Evolutionary conservation across 495 filamentous ascomycete genomes (phyloP).

Genomic region (Ramalina intermedia): DNA sequence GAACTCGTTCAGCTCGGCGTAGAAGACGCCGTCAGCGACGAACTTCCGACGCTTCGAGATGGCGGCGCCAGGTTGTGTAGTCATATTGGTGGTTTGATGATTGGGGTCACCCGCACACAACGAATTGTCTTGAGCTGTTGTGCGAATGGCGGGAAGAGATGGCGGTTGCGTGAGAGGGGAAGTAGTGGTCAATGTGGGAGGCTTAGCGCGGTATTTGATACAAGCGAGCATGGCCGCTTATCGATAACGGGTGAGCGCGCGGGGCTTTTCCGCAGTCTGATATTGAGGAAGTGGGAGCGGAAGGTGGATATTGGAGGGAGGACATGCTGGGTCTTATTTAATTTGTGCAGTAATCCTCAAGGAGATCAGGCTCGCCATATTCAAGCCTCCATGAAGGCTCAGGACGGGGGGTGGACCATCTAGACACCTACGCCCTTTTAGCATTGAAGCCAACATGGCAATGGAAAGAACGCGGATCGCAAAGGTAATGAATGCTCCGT

Average conservation of each 20-base stretch:
- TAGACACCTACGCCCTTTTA: neutral
- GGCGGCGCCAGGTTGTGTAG: conserved; percentile 46
- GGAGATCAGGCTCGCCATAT: neutral
- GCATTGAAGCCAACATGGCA: neutral
- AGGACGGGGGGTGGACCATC: neutral
- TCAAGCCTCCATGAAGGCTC: neutral
- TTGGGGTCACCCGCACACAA: neutral
- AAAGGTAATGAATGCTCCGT: conserved; percentile 25
- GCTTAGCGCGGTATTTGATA: neutral
- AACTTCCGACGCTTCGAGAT: conserved; percentile 99
- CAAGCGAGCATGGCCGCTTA: neutral
- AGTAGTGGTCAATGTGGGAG: neutral
- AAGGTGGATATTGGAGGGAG: neutral
- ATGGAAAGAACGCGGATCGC: conserved; percentile 45
- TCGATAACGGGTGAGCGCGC: neutral
- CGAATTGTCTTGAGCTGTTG: conserved; percentile 1
- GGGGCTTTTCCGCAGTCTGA: neutral
- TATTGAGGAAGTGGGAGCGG: neutral
- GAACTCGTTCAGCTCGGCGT: conserved; percentile 99
- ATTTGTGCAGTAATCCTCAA: neutral
- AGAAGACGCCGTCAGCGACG: conserved; percentile 99
- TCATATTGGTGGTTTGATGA: conserved; percentile 35
- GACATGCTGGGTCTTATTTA: neutral
- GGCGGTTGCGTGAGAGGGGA: conserved; percentile 8
- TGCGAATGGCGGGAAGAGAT: conserved; percentile 14